These are phyloP conservation scores for Anthracocystis panici-leucophaei DNA, from an alignment of 1,284 basidiomycete genomes.

Conservation along the genomic window DNA sequence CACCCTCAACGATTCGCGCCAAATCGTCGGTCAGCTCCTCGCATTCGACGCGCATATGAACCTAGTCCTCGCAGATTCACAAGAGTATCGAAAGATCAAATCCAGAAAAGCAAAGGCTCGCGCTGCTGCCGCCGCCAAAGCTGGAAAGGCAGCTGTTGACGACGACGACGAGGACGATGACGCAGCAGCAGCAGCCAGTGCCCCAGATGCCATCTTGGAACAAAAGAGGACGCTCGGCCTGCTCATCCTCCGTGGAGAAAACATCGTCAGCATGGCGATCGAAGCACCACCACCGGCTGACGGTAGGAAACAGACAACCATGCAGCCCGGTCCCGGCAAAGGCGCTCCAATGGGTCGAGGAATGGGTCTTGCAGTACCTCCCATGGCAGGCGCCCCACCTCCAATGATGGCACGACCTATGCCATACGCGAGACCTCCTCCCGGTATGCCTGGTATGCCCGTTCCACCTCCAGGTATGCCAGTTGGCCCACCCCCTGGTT, in stretches of 20 bases:
- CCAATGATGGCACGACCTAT: conserved; percentile 54
- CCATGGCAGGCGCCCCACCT: conserved; percentile 73
- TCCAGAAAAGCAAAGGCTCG: conserved; percentile 56
- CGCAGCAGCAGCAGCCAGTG: conserved; percentile 24
- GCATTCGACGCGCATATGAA: conserved; percentile 99
- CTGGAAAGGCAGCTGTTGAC: conserved; percentile 47
- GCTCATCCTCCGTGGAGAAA: conserved; percentile 95
- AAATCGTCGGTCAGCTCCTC: conserved; percentile 96
- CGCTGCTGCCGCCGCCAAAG: conserved; percentile 33
- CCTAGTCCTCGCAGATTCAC: conserved; percentile 87
- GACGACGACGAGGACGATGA: conserved; percentile 63
- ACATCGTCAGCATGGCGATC: conserved; percentile 92
- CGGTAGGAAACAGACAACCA: conserved; percentile 89
- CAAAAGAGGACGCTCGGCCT: conserved; percentile 95
- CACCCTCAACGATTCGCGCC: conserved; percentile 96
- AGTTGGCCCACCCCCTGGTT: conserved; percentile 60
- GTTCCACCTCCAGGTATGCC: conserved; percentile 68
- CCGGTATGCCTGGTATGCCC: conserved; percentile 77
- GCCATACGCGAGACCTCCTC: conserved; percentile 72
- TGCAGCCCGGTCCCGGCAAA: conserved; percentile 89
- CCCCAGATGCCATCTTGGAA: conserved; percentile 77
- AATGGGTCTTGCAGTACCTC: conserved; percentile 89
- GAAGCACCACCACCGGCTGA: conserved; percentile 94
- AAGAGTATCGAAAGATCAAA: conserved; percentile 67
- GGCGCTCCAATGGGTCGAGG: conserved; percentile 96